Percentiles rank a stretch among this genome's conserved stretches.
phyloP scores from a whole-genome alignment of 257 asterid genomes.

The Schizonepeta tenuifolia region DNA sequence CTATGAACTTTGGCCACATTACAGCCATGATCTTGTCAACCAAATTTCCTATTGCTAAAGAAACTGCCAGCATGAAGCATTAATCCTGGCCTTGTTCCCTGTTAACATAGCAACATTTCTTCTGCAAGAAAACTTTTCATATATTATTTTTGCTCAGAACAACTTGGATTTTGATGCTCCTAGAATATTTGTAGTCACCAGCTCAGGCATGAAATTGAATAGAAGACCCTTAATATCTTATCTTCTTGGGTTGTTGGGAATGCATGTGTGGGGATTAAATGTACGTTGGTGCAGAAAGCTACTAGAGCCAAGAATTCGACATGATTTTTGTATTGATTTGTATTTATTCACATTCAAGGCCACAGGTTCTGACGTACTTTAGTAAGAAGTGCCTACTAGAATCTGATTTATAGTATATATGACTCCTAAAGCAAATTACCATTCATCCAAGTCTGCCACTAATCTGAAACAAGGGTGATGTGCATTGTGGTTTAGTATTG shows the following conservation, averaged over 20 bases:
- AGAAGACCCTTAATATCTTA: not conserved
- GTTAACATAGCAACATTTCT: not conserved
- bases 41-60: not conserved
- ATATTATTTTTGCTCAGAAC: not conserved
- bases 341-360: conserved; percentile 3
- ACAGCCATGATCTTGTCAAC: not conserved
- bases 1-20: conserved; percentile 16
- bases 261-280: not conserved
- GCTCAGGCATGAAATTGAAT: not conserved
- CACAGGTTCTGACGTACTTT: not conserved
- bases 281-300: not conserved
- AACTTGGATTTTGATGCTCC: not conserved
- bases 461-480: not conserved
- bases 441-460: conserved; percentile 4
- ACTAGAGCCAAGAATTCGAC: not conserved
- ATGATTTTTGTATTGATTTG: not conserved
- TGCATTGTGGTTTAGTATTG: not conserved
- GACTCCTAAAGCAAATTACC: not conserved
- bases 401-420: not conserved
- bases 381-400: not conserved
- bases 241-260: not conserved
- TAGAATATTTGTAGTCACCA: not conserved
- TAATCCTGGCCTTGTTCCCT: not conserved
- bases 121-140: conserved; percentile 13
- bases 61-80: conserved; percentile 7